A percentile compares a stretch with the other conserved stretches of the same genome.
These are phyloP conservation scores for Pachysandra terminalis DNA, from an alignment of 164 flowering plant genomes.

Conservation along the genomic window DNA sequence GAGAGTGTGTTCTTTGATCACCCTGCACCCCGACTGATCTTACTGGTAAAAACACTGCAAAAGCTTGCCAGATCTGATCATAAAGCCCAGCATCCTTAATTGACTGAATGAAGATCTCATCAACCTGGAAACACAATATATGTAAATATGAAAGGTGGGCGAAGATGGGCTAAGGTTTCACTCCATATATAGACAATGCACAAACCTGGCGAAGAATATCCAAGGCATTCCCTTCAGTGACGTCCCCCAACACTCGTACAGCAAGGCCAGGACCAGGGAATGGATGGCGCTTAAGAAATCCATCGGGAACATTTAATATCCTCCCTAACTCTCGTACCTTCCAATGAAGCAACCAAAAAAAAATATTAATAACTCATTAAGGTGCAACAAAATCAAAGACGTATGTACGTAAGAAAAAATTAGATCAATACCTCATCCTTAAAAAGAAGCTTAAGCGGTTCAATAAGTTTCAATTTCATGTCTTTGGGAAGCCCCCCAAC, in stretches of 20 bases:
- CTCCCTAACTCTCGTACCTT: constrained; percentile 90
- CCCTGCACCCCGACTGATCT: constrained; percentile 96
- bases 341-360: neutral
- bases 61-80: constrained; percentile 97
- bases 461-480: constrained; percentile 97
- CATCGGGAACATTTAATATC: constrained; percentile 74
- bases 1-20: constrained; percentile 92
- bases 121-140: constrained; percentile 51
- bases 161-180: neutral
- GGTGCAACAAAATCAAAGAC: neutral
- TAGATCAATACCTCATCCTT: constrained; percentile 82
- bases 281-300: constrained; percentile 92
- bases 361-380: too few relatives aligned
- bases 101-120: constrained; percentile 91
- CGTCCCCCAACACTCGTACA: constrained; percentile 92
- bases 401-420: neutral
- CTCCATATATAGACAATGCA: neutral
- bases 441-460: constrained; percentile 93
- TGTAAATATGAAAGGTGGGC: neutral
- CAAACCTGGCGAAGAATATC: constrained; percentile 83
- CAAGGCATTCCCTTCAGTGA: constrained; percentile 77
- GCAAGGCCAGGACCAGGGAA: constrained; percentile 99
- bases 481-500: constrained; percentile 99
- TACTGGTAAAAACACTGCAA: constrained; percentile 84
- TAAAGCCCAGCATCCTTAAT: constrained; percentile 94